These are phyloP conservation scores for Penicillium coprophilum DNA, from an alignment of 495 filamentous ascomycete genomes.

Conservation along the genomic window DNA sequence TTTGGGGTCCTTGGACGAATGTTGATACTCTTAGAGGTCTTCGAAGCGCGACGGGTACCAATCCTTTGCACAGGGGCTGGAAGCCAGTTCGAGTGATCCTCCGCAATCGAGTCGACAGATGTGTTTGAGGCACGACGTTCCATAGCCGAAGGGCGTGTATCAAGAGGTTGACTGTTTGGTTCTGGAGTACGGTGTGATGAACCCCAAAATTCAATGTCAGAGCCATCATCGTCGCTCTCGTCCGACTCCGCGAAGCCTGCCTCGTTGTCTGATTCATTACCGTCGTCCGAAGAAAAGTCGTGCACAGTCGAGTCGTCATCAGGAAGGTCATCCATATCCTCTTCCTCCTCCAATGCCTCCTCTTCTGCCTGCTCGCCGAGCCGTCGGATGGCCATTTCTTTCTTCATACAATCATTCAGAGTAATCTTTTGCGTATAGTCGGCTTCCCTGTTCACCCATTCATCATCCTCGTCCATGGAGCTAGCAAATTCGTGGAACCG, in stretches of 20 bases:
- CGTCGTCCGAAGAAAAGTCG: slow-evolving; percentile 62
- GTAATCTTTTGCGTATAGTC: slow-evolving; percentile 69
- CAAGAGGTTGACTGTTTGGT: slow-evolving; percentile 50
- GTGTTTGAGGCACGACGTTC: slow-evolving; percentile 58
- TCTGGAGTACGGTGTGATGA: slow-evolving; percentile 58
- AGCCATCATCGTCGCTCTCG: slow-evolving; percentile 67
- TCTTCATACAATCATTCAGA: slow-evolving; percentile 82
- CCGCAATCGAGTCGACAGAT: slow-evolving; percentile 62
- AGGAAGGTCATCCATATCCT: slow-evolving; percentile 56
- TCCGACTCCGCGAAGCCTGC: slow-evolving; percentile 89
- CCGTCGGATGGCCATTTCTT: slow-evolving; percentile 84
- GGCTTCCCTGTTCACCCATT: slow-evolving; percentile 73
- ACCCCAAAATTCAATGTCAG: slow-evolving; percentile 78
- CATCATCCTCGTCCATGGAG: slow-evolving; percentile 74
- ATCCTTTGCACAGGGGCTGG: slow-evolving; percentile 30
- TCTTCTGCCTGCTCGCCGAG: slow-evolving; percentile 89
- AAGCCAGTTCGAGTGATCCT: slow-evolving; percentile 39
- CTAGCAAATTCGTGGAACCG: slow-evolving; percentile 94
- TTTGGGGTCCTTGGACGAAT: slow-evolving; percentile 77
- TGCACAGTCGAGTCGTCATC: slow-evolving; percentile 65
- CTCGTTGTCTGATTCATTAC: slow-evolving; percentile 95
- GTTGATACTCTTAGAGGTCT: slow-evolving; percentile 42
- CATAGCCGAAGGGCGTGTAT: slow-evolving; percentile 45
- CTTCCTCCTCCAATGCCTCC: slow-evolving; percentile 69
- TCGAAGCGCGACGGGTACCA: slow-evolving; percentile 34